Base-by-base conservation (phyloP, 768 basidiomycete species). In the Leccinellum rugosiceps region DNA sequence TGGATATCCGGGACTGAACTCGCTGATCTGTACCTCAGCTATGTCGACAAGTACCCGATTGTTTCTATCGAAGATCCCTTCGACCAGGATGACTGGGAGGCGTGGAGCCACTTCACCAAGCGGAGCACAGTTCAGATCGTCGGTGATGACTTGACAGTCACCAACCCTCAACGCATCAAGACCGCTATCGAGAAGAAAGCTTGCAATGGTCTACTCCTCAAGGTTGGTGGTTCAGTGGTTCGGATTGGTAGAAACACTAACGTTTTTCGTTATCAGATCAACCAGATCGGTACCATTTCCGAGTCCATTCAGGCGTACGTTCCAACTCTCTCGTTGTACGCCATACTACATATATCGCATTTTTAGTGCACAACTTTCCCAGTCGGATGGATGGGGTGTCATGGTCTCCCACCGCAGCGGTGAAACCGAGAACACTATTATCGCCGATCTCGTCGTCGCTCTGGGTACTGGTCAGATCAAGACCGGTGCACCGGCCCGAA, bases 391-490 rank as follows among this genome's bases (percentile, higher is more conserved):
- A 54, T 99, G 97, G 97, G 95, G 94, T 74, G 92, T 98, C 77
- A 99, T 99, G 97, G 88, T 96, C 75, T 98, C 95, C 53, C 97
- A 98, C 83, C 94, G 97, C 65, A 93, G 90, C 64, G 96, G 96
- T 69, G 96, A 98, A 83, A 98, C 96, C 34, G 95, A 97, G 78
- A 94, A 93, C 79, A 95, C 93, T 54, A 81, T 94, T 75, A 98
- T 98, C 68, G 93, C 95, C 61, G 94, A 98, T 76, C 87, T 98
- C 63, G 86, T 87, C 61, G 94, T 98, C 65, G 97, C 91, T 49
- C 92, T 98, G 64, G 88, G 89, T 63, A 83, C 82, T 58, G 94
- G 94, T 62, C 90, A 96, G 77, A 97, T 98, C 83, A 98, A 99
- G 88, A 97, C 96, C 48, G 96, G 96, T 77, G 95, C 95, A 44